Evolutionary conservation across 2,329 filamentous ascomycete species (phyloP), one percentile per base, ranked within the genome.

Genomic region (Arthrobotrys sinensis): DNA sequence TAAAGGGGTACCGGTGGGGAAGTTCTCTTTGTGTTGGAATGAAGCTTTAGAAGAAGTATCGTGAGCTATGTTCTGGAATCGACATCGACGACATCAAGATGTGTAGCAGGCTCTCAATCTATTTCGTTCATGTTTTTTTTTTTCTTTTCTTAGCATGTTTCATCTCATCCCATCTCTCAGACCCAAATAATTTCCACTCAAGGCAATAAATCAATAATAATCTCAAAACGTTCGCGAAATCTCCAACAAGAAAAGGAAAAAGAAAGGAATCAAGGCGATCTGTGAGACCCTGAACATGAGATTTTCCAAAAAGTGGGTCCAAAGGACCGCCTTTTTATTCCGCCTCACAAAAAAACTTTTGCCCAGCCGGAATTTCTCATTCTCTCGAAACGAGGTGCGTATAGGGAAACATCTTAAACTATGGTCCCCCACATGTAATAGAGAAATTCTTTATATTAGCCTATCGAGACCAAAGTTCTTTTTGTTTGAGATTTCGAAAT

Each of bases 111-210:
- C 24, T 28, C 24, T 28, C 24, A 28, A 28, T 28, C 24, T 4
- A 28, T 28, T 4, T 28, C 24, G 24, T 28, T 28, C 24, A 28
- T 4, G 24, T 21, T 7, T 12, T 38, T 57, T 38, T 5, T 21
- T 57, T 36, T 12, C 32, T 38, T 57, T 57, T 60, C 19, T n/a
- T 28, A 60, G 36, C 11, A 43, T 34, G 55, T 60, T 60, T 60
- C 55, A 60, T 40, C 19, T 60, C 55, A 43, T 60, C 55, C 55
- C 55, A 60, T 60, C 55, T 60, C 55, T 60, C 34, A 28, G 28
- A 60, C 7, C 16, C n/a, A 21, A 24, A 40, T 38, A 60, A 60
- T 60, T 60, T 60, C 55, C 52, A 57, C 52, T 34, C 14, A 19
- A 38, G 12, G 36, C 10, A 36, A 36, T 36, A 36, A 45, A n/a